These are phyloP conservation scores for Metschnikowia borealis DNA, from an alignment of 805 yeast genomes.

Conservation along the genomic window DNA sequence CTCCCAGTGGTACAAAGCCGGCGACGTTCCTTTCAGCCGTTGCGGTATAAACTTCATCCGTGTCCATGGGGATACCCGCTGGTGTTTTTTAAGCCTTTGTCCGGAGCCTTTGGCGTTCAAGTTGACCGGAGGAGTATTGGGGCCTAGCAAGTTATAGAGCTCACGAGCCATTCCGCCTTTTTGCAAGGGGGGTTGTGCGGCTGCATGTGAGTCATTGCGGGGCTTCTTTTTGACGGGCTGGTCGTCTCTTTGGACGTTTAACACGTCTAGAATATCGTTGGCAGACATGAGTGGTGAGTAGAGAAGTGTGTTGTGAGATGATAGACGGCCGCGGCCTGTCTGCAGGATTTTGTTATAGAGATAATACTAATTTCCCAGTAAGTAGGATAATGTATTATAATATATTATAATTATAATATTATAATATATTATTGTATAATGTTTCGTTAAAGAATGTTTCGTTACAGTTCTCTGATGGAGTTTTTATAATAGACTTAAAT, in stretches of 20 bases:
- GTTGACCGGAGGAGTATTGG: constrained; percentile 80
- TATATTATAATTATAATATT: too few species aligned
- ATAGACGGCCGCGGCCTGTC: background rate
- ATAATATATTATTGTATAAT: too few species aligned
- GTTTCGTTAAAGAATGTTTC: too few species aligned
- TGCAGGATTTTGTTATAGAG: background rate
- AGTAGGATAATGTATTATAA: too few species aligned
- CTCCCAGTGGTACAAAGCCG: constrained; percentile 75
- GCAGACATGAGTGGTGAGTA: constrained; percentile 22
- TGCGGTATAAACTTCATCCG: constrained; percentile 56
- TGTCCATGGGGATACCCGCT: constrained; percentile 81
- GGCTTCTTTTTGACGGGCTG: constrained; percentile 43
- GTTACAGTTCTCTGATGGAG: too few species aligned
- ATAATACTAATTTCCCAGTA: background rate
- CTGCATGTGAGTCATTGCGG: constrained; percentile 17
- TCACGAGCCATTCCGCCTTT: constrained; percentile 83
- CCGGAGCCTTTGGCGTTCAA: constrained; percentile 24
- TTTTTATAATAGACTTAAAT: too few species aligned
- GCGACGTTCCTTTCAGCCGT: constrained; percentile 42
- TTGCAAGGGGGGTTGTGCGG: constrained; percentile 10
- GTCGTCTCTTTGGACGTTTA: constrained; percentile 57
- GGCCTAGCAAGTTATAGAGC: constrained; percentile 81
- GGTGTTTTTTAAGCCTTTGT: constrained; percentile 60
- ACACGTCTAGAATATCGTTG: constrained; percentile 70
- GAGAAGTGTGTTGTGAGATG: background rate